Conservation (phyloP, 2,329 filamentous ascomycete genomes). For the Cryphonectria radicalis region DNA sequence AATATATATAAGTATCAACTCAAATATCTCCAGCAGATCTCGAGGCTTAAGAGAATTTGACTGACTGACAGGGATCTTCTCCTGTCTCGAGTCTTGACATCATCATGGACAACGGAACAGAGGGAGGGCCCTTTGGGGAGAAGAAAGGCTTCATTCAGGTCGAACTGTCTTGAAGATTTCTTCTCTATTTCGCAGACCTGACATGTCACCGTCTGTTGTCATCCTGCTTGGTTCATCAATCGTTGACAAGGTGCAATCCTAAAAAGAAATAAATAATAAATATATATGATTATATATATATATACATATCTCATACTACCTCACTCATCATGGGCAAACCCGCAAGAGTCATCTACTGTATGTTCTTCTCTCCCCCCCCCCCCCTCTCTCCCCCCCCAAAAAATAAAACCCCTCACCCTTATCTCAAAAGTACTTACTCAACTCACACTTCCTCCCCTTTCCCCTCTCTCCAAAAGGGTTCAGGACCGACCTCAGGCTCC, state of each 20-base stretch:
- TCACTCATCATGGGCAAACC: constrained; percentile 16
- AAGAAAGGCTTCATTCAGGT: not conserved
- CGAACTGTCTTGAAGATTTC: not conserved
- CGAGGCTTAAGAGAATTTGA: not conserved
- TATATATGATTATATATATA: too few species aligned
- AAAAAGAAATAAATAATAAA: too few species aligned
- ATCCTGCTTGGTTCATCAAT: too few species aligned
- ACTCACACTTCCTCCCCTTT: not conserved
- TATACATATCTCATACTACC: not conserved
- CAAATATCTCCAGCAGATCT: not conserved
- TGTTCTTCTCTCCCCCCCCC: not conserved
- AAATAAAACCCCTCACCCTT: too few species aligned
- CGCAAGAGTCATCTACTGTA: constrained; percentile 24
- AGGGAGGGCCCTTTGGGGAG: not conserved
- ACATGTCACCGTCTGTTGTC: too few species aligned
- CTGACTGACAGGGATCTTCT: not conserved
- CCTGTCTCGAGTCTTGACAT: constrained; percentile 31
- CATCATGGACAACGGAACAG: constrained; percentile 33
- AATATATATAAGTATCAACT: not conserved
- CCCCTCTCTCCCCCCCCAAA: not conserved
- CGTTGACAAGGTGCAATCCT: too few species aligned
- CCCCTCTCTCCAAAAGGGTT: constrained; percentile 53
- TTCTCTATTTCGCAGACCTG: not conserved
- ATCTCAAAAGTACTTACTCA: not conserved
- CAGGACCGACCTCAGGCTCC: constrained; percentile 75